These are phyloP conservation scores for Escallonia herrerae DNA, from an alignment of 129 eudicot species.

Conservation along the genomic window DNA sequence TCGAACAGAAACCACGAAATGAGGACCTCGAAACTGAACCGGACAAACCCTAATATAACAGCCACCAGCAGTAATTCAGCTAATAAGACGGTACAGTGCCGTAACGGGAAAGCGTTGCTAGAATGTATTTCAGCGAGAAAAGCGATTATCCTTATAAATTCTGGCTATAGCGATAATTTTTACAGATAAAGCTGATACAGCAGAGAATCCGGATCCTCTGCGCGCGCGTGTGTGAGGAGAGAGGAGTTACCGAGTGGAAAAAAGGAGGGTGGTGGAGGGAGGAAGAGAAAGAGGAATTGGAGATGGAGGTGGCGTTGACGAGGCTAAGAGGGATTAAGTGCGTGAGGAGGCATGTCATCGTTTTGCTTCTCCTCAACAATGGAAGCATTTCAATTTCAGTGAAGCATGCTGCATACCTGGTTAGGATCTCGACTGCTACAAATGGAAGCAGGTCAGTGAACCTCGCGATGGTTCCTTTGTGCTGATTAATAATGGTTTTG, in stretches of 20 bases:
- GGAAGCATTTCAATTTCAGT: slow-evolving; percentile 19
- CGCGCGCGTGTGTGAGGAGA: not conserved
- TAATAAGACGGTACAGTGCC: no score
- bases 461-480: not conserved
- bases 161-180: no score
- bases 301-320: not conserved
- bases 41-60: slow-evolving; percentile 35
- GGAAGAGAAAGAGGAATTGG: slow-evolving; percentile 6
- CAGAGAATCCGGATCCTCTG: not conserved
- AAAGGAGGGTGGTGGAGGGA: slow-evolving; percentile 27
- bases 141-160: no score
- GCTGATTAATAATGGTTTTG: not conserved
- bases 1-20: slow-evolving; percentile 31
- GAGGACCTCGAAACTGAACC: slow-evolving; percentile 29
- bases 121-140: no score
- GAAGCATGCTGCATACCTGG: no score
- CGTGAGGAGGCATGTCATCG: slow-evolving; percentile 49
- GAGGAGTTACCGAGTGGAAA: slow-evolving; percentile 28
- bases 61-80: no score
- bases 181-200: no score
- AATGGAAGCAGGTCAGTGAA: no score
- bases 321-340: slow-evolving; percentile 28
- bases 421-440: no score
- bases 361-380: slow-evolving; percentile 46
- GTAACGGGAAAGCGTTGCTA: no score